Base-by-base conservation (phyloP, 345 rosid species). In the Cardamine chenopodiifolia region DNA sequence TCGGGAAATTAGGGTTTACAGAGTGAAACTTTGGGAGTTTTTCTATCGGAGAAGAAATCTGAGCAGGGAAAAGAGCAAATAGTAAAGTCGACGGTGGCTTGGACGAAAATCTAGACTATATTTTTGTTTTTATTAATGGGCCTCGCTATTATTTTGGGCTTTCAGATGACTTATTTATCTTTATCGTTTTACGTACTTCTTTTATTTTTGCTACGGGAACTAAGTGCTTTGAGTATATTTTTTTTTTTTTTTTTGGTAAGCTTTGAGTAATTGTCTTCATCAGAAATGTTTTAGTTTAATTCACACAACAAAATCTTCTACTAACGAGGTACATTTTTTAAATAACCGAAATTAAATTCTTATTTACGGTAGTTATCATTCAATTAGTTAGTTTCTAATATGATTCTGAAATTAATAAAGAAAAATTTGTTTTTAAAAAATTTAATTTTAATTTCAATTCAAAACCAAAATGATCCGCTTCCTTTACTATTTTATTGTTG, bases 1-100 rank as follows among this genome's bases (percentile, higher is more conserved):
- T 87, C 67, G 74, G 47, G 20, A 23, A 26, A 55, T 52, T 53
- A 62, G 74, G 82, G 58, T 23, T 60, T 66, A 57, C 39, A 39
- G 73, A 63, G 62, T 55, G 37, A 4, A 52, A 23, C 1, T 42
- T 25, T 12, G 53, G 19, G 71, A 66, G 74, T 14, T 70, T 76
- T 70, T 42, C 58, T 31, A 77, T 61, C 44, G 79, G 67, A 53
- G 73, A 70, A 74, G 72, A 63, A 40, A 64, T 54, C 54, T 71
- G 75, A 53, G 34, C 15, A 40, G 32, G 13, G 8, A 9, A 18
- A 8, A 9, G 22, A 40, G 22, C 20, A n/a, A 62, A 29, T 22
- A 55, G 32, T 56, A 40, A 60, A 42, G 66, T 60, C 48, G 66
- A 53, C 56, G 59, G 3, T 70, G 78, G 66, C 84, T 83, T 83